phyloP scores from a whole-genome alignment of 2,329 filamentous ascomycete species.

The Claviceps africana region DNA sequence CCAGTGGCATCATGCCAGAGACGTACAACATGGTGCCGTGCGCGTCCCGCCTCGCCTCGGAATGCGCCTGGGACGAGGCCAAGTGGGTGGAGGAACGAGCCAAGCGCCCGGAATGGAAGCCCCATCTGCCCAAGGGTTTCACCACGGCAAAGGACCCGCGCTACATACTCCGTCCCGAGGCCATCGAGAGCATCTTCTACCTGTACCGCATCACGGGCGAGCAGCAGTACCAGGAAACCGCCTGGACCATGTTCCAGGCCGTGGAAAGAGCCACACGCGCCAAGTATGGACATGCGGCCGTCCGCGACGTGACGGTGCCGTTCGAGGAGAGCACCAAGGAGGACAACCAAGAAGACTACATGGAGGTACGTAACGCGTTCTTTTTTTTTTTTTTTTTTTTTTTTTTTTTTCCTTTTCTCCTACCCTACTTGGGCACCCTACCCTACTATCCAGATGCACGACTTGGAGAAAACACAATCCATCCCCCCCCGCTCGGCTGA shows the following conservation, averaged over 20 bases:
- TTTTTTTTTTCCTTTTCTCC: neutral
- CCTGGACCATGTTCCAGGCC: constrained; percentile 58
- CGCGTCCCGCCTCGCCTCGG: constrained; percentile 13
- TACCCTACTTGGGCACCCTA: neutral
- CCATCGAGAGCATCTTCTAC: constrained; percentile 68
- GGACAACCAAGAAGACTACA: constrained; percentile 39
- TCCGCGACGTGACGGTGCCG: constrained; percentile 40
- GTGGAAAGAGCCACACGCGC: constrained; percentile 45
- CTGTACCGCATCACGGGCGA: constrained; percentile 61
- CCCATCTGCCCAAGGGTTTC: constrained; percentile 36
- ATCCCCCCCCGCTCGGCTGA: neutral
- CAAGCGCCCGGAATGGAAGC: constrained; percentile 8
- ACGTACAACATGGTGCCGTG: constrained; percentile 29
- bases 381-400: neutral
- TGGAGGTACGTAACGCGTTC: constrained; percentile 35
- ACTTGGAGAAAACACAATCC: neutral
- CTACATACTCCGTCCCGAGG: constrained; percentile 60
- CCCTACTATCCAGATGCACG: neutral
- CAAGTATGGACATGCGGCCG: constrained; percentile 44
- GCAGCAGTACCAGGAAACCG: constrained; percentile 46
- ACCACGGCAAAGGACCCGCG: constrained; percentile 37
- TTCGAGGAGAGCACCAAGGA: constrained; percentile 15
- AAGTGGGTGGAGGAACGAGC: constrained; percentile 40
- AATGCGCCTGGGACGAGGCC: constrained; percentile 19
- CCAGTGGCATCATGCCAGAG: constrained; percentile 39